phyloP scores from a whole-genome alignment of 2,329 filamentous ascomycete species.

The Mycosphaerella arachidis region DNA sequence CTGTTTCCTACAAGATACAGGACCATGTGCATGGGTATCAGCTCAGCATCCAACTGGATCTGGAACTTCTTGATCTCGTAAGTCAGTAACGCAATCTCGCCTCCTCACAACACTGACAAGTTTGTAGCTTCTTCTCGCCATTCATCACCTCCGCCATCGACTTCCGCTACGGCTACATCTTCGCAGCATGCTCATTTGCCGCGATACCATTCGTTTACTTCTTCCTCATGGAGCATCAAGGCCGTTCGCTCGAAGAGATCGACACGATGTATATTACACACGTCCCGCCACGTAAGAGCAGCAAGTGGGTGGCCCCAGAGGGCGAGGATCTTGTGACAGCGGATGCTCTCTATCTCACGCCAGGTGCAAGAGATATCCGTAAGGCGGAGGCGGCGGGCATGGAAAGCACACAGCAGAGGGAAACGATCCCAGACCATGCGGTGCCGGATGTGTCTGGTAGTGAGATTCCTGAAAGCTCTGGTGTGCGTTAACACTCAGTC shows the following conservation, averaged over 20 bases:
- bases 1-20: conserved; percentile 56
- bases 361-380: conserved; percentile 30
- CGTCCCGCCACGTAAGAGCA: conserved; percentile 30
- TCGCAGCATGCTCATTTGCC: conserved; percentile 65
- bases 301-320: conserved; percentile 31
- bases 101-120: conserved; percentile 22
- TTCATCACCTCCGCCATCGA: conserved; percentile 70
- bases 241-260: conserved; percentile 71
- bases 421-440: conserved; percentile 26
- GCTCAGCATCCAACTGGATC: conserved; percentile 60
- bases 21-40: conserved; percentile 45
- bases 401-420: conserved; percentile 25
- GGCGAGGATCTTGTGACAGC: conserved; percentile 31
- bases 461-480: conserved; percentile 24
- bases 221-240: conserved; percentile 71
- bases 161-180: conserved; percentile 71
- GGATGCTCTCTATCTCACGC: conserved; percentile 27
- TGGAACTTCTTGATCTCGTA: conserved; percentile 33
- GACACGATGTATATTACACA: conserved; percentile 67
- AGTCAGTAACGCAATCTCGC: not conserved
- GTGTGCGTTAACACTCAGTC: conserved; percentile 25
- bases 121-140: conserved; percentile 63
- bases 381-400: conserved; percentile 32
- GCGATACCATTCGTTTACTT: conserved; percentile 67
- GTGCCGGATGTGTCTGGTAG: conserved; percentile 29